Evolutionary conservation across 306 rosid species (phyloP).

Genomic region (Vicia villosa): DNA sequence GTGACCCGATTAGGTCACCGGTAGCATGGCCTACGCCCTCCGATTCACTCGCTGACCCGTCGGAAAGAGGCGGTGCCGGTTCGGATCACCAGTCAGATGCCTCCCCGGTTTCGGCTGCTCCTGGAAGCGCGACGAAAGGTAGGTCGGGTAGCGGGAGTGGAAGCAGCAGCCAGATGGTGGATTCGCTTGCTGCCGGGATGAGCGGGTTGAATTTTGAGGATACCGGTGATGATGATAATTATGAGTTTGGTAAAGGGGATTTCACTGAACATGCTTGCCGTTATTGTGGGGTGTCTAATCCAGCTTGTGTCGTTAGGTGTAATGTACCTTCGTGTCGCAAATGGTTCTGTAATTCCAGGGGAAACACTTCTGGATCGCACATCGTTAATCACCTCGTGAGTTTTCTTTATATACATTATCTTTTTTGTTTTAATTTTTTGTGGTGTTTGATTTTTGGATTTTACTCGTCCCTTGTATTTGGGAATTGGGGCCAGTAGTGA

Average conservation of each 20-base stretch:
- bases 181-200: slow-evolving; percentile 78
- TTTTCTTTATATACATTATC: not conserved
- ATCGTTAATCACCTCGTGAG: slow-evolving; percentile 97
- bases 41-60: slow-evolving; percentile 74
- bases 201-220: slow-evolving; percentile 95
- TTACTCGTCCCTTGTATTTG: not conserved
- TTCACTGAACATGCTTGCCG: slow-evolving; percentile 96
- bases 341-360: slow-evolving; percentile 98
- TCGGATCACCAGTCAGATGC: slow-evolving; percentile 89
- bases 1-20: slow-evolving; percentile 89
- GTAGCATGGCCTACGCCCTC: slow-evolving; percentile 97
- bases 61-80: slow-evolving; percentile 47
- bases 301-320: slow-evolving; percentile 98
- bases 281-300: slow-evolving; percentile 96
- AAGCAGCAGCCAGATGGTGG: slow-evolving; percentile 70
- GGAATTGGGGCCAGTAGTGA: slow-evolving; percentile 15
- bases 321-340: slow-evolving; percentile 97
- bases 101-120: slow-evolving; percentile 82
- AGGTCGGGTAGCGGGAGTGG: slow-evolving; percentile 61
- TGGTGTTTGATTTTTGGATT: not conserved
- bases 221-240: slow-evolving; percentile 85
- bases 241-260: slow-evolving; percentile 85
- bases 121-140: slow-evolving; percentile 71
- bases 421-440: too few relatives aligned
- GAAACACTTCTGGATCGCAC: slow-evolving; percentile 98